Conservation (phyloP, 1,284 basidiomycete species). For the Sporisorium sorghi region DNA sequence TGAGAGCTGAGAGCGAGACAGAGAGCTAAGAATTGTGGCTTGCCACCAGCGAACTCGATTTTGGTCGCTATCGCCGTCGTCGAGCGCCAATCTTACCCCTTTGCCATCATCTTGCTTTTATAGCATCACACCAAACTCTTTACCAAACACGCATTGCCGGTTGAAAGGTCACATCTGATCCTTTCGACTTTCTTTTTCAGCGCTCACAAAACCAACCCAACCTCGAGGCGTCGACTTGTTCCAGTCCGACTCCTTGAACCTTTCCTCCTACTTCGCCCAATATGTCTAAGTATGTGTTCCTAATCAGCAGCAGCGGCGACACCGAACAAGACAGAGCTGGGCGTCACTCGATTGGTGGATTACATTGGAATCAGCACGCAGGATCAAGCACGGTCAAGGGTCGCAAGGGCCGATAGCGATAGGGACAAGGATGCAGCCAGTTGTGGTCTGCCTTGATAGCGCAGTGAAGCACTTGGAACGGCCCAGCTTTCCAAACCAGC, state of each 20-base stretch:
- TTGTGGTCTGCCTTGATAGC: neutral
- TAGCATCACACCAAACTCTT: slow-evolving; percentile 25
- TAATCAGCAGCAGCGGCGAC: neutral
- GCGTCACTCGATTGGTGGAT: neutral
- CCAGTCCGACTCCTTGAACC: slow-evolving; percentile 57
- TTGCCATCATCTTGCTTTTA: slow-evolving; percentile 49
- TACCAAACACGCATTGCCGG: slow-evolving; percentile 12
- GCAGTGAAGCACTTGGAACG: no score
- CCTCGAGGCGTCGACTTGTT: slow-evolving; percentile 57
- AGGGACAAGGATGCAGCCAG: neutral
- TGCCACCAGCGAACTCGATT: neutral
- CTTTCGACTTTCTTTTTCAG: slow-evolving; percentile 47
- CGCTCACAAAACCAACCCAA: slow-evolving; percentile 23
- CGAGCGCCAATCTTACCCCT: slow-evolving; percentile 18
- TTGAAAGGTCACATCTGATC: slow-evolving; percentile 39
- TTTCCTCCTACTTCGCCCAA: slow-evolving; percentile 33
- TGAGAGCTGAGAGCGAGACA: neutral
- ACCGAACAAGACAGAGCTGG: neutral
- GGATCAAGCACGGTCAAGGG: neutral
- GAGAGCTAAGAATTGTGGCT: slow-evolving; percentile 5
- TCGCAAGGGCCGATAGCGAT: neutral
- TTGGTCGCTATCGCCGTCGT: slow-evolving; percentile 29
- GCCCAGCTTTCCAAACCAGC: neutral
- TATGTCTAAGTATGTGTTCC: slow-evolving; percentile 62
- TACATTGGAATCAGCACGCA: neutral